phyloP scores from a whole-genome alignment of 495 filamentous ascomycete genomes.

The Corynascus novoguineensis region DNA sequence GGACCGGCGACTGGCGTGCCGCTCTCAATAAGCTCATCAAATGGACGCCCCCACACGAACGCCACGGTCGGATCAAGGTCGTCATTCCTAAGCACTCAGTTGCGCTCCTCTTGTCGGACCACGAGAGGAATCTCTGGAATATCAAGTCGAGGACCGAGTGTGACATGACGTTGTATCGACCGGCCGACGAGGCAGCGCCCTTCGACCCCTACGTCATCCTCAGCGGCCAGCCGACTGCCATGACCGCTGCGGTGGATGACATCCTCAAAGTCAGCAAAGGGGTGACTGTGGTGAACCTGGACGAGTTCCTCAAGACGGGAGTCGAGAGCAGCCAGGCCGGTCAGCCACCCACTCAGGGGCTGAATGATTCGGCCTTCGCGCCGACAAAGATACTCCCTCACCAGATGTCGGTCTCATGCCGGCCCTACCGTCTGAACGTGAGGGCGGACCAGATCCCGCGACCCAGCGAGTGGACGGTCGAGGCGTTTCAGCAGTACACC shows the following conservation, averaged over 20 bases:
- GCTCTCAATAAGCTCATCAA: constrained; percentile 21
- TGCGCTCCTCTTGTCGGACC: constrained; percentile 6
- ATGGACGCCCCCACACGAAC: constrained; percentile 15
- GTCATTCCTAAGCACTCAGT: constrained; percentile 4
- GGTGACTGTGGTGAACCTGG: constrained; percentile 5
- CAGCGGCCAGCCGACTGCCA: neutral
- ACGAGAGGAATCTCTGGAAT: constrained; percentile 15
- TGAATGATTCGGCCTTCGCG: neutral
- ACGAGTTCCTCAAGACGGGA: neutral
- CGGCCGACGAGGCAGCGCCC: neutral
- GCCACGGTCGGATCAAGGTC: constrained; percentile 16
- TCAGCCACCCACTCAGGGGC: too few relatives aligned
- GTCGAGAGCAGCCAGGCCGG: neutral
- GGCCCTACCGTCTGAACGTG: neutral
- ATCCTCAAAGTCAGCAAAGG: constrained; percentile 13
- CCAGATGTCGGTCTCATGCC: neutral
- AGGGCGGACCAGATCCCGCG: constrained; percentile 24
- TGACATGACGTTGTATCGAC: constrained; percentile 9
- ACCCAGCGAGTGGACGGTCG: constrained; percentile 34
- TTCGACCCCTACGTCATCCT: constrained; percentile 10
- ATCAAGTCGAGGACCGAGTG: constrained; percentile 18
- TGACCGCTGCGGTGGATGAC: constrained; percentile 17
- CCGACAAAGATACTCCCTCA: neutral
- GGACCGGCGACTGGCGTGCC: constrained; percentile 25
- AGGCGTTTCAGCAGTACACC: constrained; percentile 34